Evolutionary conservation across 2,329 filamentous ascomycete species (phyloP), one percentile per base, ranked within the genome.

Genomic region (Pseudogymnoascus sp.): DNA sequence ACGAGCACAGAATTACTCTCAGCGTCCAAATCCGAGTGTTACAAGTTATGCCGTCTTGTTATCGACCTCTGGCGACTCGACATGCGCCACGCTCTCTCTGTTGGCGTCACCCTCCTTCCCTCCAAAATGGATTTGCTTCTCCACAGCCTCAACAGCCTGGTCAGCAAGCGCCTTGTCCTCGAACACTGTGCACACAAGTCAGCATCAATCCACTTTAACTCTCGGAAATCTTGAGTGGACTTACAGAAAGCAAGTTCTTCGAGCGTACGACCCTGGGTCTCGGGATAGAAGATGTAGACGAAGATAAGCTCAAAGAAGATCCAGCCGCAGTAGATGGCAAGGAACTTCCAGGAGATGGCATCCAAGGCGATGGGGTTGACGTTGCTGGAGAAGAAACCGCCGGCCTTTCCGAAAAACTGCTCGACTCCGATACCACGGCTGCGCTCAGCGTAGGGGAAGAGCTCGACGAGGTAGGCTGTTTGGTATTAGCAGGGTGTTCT

Each of bases 1-100:
- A 73, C 87, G 81, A 62, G 84, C 78, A 39, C 84, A 82, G 64
- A 88, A 88, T 70, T 92, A 87, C 75, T 97, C 21, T 21, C 21
- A 21, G 21, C 21, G 21, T 21, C 21, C 21, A 21, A 21, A 21
- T 21, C 3, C 21, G 21, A 21, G 21, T 21, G 21, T 21, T 21
- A 21, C 21, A 21, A 21, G 21, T 21, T 21, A 21, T 21, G 21
- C 21, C 21, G 21, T 21, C 21, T 21, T 21, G 21, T 21, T 21
- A 21, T 21, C 21, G 21, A 21, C 21, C 21, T 21, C 21, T 21
- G 21, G 21, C 21, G 21, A 21, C 21, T 24, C 39, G 21, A 41
- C 39, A 41, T 13, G 39, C 50, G 50, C 24, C 50, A n/a, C 50
- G n/a, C 29, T 36, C 24, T 33, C 33, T 21, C 3, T 33, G 6